Evolutionary conservation across 1,284 basidiomycete species (phyloP).

Genomic region (Grifola frondosa): DNA sequence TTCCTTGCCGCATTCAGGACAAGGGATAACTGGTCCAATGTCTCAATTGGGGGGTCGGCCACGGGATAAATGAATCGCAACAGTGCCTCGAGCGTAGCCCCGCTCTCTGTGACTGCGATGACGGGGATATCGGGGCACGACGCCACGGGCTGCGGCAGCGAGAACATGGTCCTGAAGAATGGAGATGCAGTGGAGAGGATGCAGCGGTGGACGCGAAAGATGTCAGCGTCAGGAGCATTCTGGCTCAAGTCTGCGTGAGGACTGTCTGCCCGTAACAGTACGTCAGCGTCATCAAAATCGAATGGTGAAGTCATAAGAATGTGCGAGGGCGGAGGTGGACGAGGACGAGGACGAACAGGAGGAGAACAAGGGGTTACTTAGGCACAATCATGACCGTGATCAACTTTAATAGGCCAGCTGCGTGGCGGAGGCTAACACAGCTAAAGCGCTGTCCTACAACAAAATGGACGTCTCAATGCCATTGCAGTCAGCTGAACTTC

Average conservation of each 20-base stretch:
- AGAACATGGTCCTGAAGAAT: slow-evolving; percentile 69
- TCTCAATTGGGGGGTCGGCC: slow-evolving; percentile 29
- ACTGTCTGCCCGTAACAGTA: slow-evolving; percentile 48
- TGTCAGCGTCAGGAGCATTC: slow-evolving; percentile 27
- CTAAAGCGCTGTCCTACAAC: too few relatives aligned
- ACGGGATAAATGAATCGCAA: slow-evolving; percentile 51
- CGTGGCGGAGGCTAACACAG: neutral
- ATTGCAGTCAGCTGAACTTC: too few relatives aligned
- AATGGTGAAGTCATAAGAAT: slow-evolving; percentile 36
- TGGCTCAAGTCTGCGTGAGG: neutral
- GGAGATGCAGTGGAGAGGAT: slow-evolving; percentile 62
- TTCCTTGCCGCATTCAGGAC: slow-evolving; percentile 60
- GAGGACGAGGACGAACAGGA: neutral
- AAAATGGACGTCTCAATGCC: too few relatives aligned
- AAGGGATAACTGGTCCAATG: slow-evolving; percentile 51
- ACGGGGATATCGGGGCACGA: slow-evolving; percentile 34
- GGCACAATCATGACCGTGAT: neutral
- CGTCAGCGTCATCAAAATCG: slow-evolving; percentile 50
- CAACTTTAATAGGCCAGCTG: slow-evolving; percentile 3
- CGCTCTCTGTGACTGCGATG: slow-evolving; percentile 55
- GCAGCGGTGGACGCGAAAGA: slow-evolving; percentile 62
- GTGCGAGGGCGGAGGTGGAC: neutral
- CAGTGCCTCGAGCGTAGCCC: slow-evolving; percentile 44
- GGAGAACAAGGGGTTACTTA: neutral
- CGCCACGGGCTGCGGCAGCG: slow-evolving; percentile 54